Conservation (phyloP, 2,329 filamentous ascomycete genomes). For the Aspergillus ochraceoroseus region DNA sequence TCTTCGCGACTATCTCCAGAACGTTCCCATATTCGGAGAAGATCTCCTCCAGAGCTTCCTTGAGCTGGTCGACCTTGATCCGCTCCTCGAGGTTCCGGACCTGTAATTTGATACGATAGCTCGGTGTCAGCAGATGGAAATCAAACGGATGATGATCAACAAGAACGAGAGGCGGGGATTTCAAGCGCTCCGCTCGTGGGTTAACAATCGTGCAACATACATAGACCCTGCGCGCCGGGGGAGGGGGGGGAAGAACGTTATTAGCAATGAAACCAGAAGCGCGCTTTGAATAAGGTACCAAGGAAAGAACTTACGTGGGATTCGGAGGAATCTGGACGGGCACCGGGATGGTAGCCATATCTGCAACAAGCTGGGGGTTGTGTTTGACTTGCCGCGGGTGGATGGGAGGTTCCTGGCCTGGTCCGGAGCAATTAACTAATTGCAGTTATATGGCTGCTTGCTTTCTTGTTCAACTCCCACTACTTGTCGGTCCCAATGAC, state of each 20-base stretch:
- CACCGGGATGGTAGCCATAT: slow-evolving; percentile 37
- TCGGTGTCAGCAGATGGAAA: slow-evolving; percentile 15
- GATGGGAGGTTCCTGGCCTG: too few relatives aligned
- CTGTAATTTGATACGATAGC: slow-evolving; percentile 31
- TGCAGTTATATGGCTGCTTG: too few relatives aligned
- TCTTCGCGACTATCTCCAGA: slow-evolving; percentile 80
- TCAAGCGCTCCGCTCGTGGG: too few relatives aligned
- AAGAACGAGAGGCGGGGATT: too few relatives aligned
- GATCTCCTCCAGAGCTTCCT: slow-evolving; percentile 66
- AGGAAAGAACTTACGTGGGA: slow-evolving; percentile 34
- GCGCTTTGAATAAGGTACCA: neutral
- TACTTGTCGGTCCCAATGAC: slow-evolving; percentile 3
- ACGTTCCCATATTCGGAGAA: slow-evolving; percentile 87
- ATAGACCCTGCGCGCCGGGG: slow-evolving; percentile 43
- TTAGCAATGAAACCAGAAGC: neutral
- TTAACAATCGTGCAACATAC: slow-evolving; percentile 33
- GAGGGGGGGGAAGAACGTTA: slow-evolving; percentile 16
- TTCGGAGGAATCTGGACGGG: slow-evolving; percentile 34
- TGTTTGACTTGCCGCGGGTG: too few relatives aligned
- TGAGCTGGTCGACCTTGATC: slow-evolving; percentile 74
- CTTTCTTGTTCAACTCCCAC: slow-evolving; percentile 7
- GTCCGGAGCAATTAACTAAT: too few relatives aligned
- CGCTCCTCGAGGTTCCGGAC: slow-evolving; percentile 86
- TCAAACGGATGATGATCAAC: too few relatives aligned
- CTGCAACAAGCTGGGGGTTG: slow-evolving; percentile 30